A percentile compares a stretch with the other conserved stretches of the same genome.
Conservation (phyloP, 192 early-diverging fungal species). For the Cetraspora pellucida region DNA sequence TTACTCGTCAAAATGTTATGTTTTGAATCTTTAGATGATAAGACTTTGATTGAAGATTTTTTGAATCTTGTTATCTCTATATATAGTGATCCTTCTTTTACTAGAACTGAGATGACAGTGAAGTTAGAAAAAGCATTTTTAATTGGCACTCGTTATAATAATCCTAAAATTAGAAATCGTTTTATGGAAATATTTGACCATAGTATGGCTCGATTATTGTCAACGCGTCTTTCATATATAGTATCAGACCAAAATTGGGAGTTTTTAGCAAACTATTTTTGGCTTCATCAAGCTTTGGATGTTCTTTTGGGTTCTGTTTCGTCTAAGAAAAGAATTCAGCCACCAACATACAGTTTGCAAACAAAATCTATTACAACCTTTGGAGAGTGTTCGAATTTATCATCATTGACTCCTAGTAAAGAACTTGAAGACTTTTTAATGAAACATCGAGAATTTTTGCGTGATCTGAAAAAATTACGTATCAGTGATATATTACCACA, state of each 20-base stretch:
- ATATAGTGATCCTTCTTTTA: constrained; percentile 81
- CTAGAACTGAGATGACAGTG: constrained; percentile 89
- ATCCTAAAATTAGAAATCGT: constrained; percentile 75
- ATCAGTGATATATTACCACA: constrained; percentile 55
- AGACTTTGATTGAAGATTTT: constrained; percentile 78
- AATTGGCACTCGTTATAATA: constrained; percentile 79
- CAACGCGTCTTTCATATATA: constrained; percentile 83
- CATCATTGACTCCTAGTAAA: constrained; percentile 27
- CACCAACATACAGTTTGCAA: constrained; percentile 48
- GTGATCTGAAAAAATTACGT: constrained; percentile 52
- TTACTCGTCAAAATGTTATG: constrained; percentile 92
- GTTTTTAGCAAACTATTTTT: constrained; percentile 78
- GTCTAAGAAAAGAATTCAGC: constrained; percentile 41
- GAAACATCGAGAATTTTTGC: constrained; percentile 68
- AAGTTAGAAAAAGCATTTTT: constrained; percentile 94
- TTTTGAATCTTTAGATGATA: constrained; percentile 71
- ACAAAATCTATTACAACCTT: constrained; percentile 49
- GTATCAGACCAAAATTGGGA: constrained; percentile 97
- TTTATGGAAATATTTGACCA: constrained; percentile 84
- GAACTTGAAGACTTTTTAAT: constrained; percentile 49
- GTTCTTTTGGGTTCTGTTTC: constrained; percentile 75
- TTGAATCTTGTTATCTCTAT: constrained; percentile 89
- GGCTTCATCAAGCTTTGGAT: constrained; percentile 91
- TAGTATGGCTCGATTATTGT: constrained; percentile 70
- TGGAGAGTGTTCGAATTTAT: constrained; percentile 19